Percentiles rank a stretch among this genome's conserved stretches.
phyloP scores from a whole-genome alignment of 768 basidiomycete species.

The Tylopilus felleus region DNA sequence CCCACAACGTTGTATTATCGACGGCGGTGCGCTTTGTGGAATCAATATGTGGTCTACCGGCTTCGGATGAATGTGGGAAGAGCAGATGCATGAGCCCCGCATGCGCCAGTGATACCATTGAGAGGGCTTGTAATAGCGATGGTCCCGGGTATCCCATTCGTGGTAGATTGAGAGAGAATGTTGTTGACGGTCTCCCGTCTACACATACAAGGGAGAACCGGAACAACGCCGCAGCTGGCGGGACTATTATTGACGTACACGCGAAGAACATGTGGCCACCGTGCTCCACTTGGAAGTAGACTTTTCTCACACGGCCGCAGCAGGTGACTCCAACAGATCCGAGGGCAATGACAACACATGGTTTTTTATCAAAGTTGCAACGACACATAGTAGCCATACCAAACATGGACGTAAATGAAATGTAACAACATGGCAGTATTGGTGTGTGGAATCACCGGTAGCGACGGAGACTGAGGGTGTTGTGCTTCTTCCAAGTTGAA shows the following conservation, averaged over 20 bases:
- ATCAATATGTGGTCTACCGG: background rate
- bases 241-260: conserved; percentile 15
- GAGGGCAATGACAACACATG: conserved; percentile 3
- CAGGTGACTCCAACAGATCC: background rate
- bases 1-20: conserved; percentile 52
- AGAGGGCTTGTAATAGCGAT: conserved; percentile 13
- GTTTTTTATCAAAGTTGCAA: conserved; percentile 11
- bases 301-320: background rate
- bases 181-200: background rate
- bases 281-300: background rate
- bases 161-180: conserved; percentile 7
- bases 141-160: conserved; percentile 14
- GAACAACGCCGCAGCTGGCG: conserved; percentile 16
- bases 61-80: conserved; percentile 1
- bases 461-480: conserved; percentile 89
- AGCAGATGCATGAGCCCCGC: conserved; percentile 7
- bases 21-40: conserved; percentile 16
- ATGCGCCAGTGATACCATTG: conserved; percentile 12
- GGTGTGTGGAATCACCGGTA: conserved; percentile 59
- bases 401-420: conserved; percentile 26
- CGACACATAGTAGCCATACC: conserved; percentile 24
- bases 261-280: conserved; percentile 19
- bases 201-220: conserved; percentile 4
- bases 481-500: conserved; percentile 97
- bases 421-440: conserved; percentile 6